Conservation (phyloP, 441 rosid genomes). For the Erysimum cheiri region DNA sequence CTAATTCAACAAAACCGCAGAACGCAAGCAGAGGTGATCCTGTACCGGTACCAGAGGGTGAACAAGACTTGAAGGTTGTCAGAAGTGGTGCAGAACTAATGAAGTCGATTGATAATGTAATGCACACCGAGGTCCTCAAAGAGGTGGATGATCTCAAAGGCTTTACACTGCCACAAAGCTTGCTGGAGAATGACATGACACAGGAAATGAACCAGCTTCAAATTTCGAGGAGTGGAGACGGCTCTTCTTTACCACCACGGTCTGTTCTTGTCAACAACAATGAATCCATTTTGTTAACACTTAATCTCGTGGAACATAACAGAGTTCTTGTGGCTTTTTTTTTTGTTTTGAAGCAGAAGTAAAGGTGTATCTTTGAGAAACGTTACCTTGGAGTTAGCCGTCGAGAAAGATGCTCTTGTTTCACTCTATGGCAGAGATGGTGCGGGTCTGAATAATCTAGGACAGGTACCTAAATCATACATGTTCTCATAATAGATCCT, state of each 20-base stretch:
- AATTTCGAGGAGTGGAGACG: constrained; percentile 39
- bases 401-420: constrained; percentile 47
- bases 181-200: constrained; percentile 39
- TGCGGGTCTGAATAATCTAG: constrained; percentile 48
- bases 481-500: neutral
- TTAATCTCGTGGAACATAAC: neutral
- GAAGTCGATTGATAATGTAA: constrained; percentile 44
- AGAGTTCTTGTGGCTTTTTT: neutral
- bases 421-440: constrained; percentile 54
- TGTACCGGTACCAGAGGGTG: constrained; percentile 26
- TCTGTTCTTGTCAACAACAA: constrained; percentile 46
- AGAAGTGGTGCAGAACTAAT: constrained; percentile 44
- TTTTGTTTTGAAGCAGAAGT: constrained; percentile 30
- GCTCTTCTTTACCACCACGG: constrained; percentile 36
- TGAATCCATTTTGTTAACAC: constrained; percentile 18
- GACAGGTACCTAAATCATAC: constrained; percentile 43
- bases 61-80: constrained; percentile 32
- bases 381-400: constrained; percentile 45
- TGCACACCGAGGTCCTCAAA: constrained; percentile 45
- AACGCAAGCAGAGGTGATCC: constrained; percentile 32
- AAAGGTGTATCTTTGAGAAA: constrained; percentile 44
- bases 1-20: constrained; percentile 45
- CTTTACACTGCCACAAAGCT: constrained; percentile 36
- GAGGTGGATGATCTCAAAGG: constrained; percentile 41
- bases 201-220: constrained; percentile 46